Base-by-base conservation (phyloP, 768 basidiomycete species). In the Strobilomyces confusus region DNA sequence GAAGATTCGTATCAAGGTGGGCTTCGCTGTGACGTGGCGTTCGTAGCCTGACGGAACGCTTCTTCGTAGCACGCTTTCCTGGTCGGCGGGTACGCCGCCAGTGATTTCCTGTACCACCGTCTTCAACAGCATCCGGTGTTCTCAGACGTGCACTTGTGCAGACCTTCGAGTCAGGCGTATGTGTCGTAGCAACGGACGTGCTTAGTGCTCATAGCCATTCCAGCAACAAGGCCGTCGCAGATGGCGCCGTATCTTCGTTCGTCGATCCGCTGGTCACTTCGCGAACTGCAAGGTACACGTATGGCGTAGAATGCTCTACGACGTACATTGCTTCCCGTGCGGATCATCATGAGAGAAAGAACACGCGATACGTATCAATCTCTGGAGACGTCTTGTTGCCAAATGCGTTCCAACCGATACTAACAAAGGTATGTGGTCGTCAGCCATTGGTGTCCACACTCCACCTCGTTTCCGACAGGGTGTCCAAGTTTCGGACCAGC, bases 141-240 rank as follows among this genome's bases (percentile, higher is more conserved):
- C 17, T 64, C 69, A 0, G 72, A 73, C 0, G 59, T 80, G 4
- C 65, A 70, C 13, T 61, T 83, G 5, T 71, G 73, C 45, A 72
- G 80, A 15, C 81, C 81, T 3, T 73, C 79, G 48, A 73, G 72
- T 37, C 75, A 78, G 52, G 70, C 75, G 82, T 81, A 62, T n/a
- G 77, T 56, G 4, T 43, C 5, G 0, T 22, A 20, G 1, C n/a
- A 29, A 14, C 4, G 9, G 29, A 26, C 5, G 22, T 32, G n/a
- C 1, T 15, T 33, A 1, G 2, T 48, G 13, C 48, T 67, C 34
- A 44, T 48, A 15, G 15, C 7, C 1, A 29, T 12, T 45, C 7
- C 34, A 51, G 49, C 3, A 51, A 51, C 19, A 40, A 40, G 9
- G 50, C 43, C 11, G 43, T 51, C 12, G 50, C 50, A 37, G 50